A percentile compares a stretch with the other conserved stretches of the same genome.
These are phyloP conservation scores for Paramecium sexaurelia DNA, from an alignment of 73 alveolate genomes.

Conservation along the genomic window DNA sequence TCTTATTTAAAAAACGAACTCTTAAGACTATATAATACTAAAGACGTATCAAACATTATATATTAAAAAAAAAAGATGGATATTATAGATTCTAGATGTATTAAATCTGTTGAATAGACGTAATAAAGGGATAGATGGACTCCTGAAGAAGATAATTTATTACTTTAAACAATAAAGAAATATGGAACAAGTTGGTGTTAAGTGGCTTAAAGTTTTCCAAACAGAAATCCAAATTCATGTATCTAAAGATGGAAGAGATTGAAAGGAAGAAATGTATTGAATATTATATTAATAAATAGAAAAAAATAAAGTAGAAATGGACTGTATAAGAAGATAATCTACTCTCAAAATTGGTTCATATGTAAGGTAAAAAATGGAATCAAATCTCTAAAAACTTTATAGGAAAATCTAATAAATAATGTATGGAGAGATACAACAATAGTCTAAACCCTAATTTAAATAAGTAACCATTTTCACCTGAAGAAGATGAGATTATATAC, in stretches of 20 bases:
- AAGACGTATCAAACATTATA: not conserved
- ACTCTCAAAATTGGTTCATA: not conserved
- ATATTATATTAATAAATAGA: not conserved
- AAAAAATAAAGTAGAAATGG: not conserved
- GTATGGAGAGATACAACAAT: slow-evolving; percentile 2
- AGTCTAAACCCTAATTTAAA: not conserved
- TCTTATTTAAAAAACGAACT: not conserved
- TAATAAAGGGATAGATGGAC: not conserved
- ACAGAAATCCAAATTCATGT: not conserved
- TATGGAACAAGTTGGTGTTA: not conserved
- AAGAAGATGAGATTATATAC: slow-evolving; percentile 13
- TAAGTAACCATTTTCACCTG: not conserved
- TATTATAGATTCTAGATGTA: not conserved
- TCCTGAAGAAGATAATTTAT: not conserved
- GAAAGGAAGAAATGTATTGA: not conserved
- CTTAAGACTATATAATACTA: too few relatives aligned
- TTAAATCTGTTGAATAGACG: not conserved
- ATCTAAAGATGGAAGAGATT: not conserved
- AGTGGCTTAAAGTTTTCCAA: not conserved
- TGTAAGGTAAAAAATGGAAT: not conserved
- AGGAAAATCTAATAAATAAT: not conserved
- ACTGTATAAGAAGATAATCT: not conserved
- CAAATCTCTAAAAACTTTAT: not conserved
- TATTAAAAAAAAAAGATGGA: not conserved
- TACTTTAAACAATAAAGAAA: not conserved